Percentiles rank a stretch among this genome's conserved stretches.
phyloP scores from a whole-genome alignment of 2,329 filamentous ascomycete species.

The Colletotrichum cereale region DNA sequence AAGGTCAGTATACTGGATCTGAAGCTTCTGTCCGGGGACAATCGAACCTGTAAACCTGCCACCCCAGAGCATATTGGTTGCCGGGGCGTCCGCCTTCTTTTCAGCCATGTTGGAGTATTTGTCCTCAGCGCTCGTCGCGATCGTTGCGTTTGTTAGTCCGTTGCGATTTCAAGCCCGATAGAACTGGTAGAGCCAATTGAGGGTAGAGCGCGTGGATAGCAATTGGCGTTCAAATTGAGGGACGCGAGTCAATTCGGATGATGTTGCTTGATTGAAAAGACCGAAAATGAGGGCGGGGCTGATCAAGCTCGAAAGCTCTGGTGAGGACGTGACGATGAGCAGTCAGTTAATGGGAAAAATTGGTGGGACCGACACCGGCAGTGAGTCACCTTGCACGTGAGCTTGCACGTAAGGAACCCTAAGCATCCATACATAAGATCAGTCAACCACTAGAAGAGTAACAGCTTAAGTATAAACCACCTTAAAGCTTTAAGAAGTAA shows the following conservation, averaged over 20 bases:
- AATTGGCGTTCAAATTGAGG: neutral
- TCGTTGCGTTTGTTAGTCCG: neutral
- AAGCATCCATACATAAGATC: neutral
- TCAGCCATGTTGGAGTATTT: neutral
- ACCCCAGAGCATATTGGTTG: conserved; percentile 42
- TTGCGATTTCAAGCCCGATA: neutral
- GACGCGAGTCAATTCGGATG: neutral
- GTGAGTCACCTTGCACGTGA: conserved; percentile 15
- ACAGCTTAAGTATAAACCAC: no score
- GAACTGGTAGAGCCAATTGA: neutral
- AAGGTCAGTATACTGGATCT: conserved; percentile 1
- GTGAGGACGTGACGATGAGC: neutral
- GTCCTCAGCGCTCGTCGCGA: neutral
- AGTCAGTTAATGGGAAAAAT: neutral
- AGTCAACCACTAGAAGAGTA: neutral
- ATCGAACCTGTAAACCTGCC: conserved; percentile 59
- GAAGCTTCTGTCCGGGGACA: conserved; percentile 28
- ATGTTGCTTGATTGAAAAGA: neutral
- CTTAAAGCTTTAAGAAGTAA: no score
- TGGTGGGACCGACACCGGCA: conserved; percentile 32
- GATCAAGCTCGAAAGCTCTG: neutral
- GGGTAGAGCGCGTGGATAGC: neutral
- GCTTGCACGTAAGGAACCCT: conserved; percentile 7
- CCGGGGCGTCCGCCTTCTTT: conserved; percentile 47
- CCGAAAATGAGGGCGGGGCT: neutral